Evolutionary conservation across 148 eudicot genomes (phyloP), one percentile per base, ranked within the genome.

Genomic region (Gaultheria prostrata): DNA sequence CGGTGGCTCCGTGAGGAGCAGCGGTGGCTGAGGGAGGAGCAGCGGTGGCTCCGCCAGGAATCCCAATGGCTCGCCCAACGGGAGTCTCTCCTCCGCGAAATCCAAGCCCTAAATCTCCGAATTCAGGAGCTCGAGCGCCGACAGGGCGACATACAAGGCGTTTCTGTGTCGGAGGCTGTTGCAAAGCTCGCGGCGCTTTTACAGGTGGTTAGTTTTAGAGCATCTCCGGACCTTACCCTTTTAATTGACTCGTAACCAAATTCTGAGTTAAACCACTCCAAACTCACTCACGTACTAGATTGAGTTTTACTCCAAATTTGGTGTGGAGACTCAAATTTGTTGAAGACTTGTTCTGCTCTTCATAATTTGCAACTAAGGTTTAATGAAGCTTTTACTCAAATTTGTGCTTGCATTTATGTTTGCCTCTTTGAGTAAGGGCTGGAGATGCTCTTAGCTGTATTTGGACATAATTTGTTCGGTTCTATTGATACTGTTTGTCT

Each of bases 1-100:
- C 87, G 94, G 78, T 97, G 99, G 99, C 85, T 94, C 13, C 90
- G 99, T 6, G 99, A 97, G 50, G 98, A 97, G 89, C 94, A 93
- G 24, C 84, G 99, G 84, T 97, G 99, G 99, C 56, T 94, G 0
- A 90, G 99, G 53, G 98, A 97, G 84, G 99, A 96, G 92, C 94
- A 92, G 80, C 91, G 98, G 82, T 96, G 99, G 99, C 90, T 96
- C 56, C 89, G 97, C 24, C 92, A 96, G 82, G 98, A 96, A 86
- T 76, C 90, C 28, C 89, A 92, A 7, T 96, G 98, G 98, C 87
- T 79, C 15, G 71, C 85, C 30, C 95, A 97, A 84, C 91, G 98
- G 6, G 88, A 91, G 5, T 88, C 92, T 14, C 89, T 97, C 15
- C 72, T 93, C 75, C 85, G 83, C 13, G 85, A 93, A 67, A 89